Evolutionary conservation across 441 rosid species (phyloP).

Genomic region (Raphanus hybrid): DNA sequence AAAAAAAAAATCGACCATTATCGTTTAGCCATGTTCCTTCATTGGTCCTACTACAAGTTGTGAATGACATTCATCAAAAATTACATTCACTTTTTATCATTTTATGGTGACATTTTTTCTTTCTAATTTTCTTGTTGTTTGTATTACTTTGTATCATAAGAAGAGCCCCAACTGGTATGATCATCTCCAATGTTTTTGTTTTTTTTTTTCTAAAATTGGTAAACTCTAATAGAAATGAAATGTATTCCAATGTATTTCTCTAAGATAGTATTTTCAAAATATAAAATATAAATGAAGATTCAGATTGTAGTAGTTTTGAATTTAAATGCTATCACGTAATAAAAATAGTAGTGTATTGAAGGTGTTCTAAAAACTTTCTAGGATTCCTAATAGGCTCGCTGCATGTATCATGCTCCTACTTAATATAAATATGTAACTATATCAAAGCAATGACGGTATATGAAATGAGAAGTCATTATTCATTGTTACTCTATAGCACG

Average conservation of each 20-base stretch:
- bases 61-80: neutral
- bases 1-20: neutral
- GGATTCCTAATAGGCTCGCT: neutral
- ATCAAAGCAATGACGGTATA: neutral
- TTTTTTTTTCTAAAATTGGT: neutral
- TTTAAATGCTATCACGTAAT: too few relatives aligned
- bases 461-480: neutral
- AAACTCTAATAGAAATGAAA: neutral
- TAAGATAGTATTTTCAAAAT: neutral
- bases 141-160: neutral
- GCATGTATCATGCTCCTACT: neutral
- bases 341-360: neutral
- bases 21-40: neutral
- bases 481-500: neutral
- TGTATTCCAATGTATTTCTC: too few relatives aligned
- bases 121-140: neutral
- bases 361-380: neutral
- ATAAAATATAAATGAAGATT: neutral
- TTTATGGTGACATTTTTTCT: neutral
- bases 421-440: neutral
- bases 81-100: neutral
- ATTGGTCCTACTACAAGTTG: slow-evolving; percentile 15
- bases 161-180: neutral
- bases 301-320: too few relatives aligned
- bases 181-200: neutral